Evolutionary conservation across 2,329 filamentous ascomycete genomes (phyloP), one percentile per base, ranked within the genome.

Genomic region (Aspergillus hiratsukae): DNA sequence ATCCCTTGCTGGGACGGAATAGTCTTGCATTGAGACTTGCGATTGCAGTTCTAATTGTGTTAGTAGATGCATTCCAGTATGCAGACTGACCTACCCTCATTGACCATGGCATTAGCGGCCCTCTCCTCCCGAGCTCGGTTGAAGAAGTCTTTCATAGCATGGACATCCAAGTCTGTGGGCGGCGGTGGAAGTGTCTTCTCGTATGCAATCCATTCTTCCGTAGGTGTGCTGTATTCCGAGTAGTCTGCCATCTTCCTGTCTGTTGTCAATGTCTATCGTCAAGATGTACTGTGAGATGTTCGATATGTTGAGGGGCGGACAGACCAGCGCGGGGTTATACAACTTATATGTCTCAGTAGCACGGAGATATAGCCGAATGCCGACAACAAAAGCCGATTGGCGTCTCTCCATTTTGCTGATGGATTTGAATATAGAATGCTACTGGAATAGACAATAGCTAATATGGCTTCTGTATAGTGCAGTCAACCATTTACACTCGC

Each of bases 121-220:
- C 56, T 19, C 2, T 64, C 59, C 56, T 78, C 76, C 25, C 76
- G 69, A 1, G 43, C 46, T 4, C 64, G 66, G 50, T 78, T 78
- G 23, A 61, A 54, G 3, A 60, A 45, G 8, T 52, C 49, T 53
- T 64, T 70, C 23, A 67, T 29, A 49, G 74, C 60, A 2, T 65
- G 57, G 4, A 65, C 7, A 8, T 63, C 54, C 25, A 70, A 56
- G 3, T 64, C 41, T 9, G 51, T 40, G 2, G 69, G 63, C 2
- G 60, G n/a, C 3, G 66, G 28, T 4, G 71, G 67, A n/a, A 76
- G 62, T 1, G 60, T 66, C 4, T 65, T 62, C 55, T 75, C 73
- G 0, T 78, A 60, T 0, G 71, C 75, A 2, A 74, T 58, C 80
- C 79, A 81, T 64, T 80, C 78, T 2, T 72, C 66, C 54, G 73